Conservation (phyloP, 257 asterid species). For the Solanum medicagineum region DNA sequence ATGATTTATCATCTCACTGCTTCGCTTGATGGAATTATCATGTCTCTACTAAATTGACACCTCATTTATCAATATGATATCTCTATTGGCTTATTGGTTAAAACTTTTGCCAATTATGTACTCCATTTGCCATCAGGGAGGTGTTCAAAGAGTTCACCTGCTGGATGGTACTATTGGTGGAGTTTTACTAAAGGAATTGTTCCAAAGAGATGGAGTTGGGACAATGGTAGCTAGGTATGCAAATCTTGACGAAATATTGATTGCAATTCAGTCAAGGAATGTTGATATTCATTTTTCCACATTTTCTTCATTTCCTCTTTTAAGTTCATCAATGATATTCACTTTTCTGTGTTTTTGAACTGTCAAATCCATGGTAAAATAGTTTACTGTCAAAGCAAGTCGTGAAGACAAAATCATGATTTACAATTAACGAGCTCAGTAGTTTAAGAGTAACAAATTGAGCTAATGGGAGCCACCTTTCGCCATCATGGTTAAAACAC, state of each 20-base stretch:
- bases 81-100: neutral
- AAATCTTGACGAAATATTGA: neutral
- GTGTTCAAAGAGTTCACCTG: conserved; percentile 90
- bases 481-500: neutral
- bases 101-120: neutral
- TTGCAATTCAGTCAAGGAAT: neutral
- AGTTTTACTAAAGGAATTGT: conserved; percentile 75
- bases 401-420: neutral
- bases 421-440: neutral
- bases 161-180: conserved; percentile 91
- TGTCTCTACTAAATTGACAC: neutral
- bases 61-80: neutral
- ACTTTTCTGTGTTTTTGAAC: neutral
- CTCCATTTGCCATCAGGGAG: conserved; percentile 50
- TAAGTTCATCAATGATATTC: neutral
- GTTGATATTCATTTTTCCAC: neutral
- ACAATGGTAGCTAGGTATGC: conserved; percentile 96
- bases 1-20: neutral
- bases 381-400: neutral
- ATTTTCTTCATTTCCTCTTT: neutral
- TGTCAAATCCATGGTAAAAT: neutral
- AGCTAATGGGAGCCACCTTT: neutral
- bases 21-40: neutral
- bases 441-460: neutral
- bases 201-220: conserved; percentile 93